A percentile compares a stretch with the other conserved stretches of the same genome.
These are phyloP conservation scores for Pyrenophora graminea DNA, from an alignment of 2,329 filamentous ascomycete genomes.

Conservation along the genomic window DNA sequence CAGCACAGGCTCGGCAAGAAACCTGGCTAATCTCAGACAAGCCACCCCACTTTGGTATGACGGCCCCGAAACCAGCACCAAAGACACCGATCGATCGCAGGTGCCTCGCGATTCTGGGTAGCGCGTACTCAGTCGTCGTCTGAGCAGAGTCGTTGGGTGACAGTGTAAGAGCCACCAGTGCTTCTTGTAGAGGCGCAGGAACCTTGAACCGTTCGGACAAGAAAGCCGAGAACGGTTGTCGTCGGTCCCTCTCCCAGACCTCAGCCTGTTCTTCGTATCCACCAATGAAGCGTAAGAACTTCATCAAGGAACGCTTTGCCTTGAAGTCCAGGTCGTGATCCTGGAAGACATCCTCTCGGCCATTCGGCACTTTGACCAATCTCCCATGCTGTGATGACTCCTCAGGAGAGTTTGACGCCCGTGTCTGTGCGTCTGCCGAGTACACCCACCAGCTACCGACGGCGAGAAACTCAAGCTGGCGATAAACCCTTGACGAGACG, in stretches of 20 bases:
- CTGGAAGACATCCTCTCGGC: conserved; percentile 88
- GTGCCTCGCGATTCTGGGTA: conserved; percentile 77
- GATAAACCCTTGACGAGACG: conserved; percentile 86
- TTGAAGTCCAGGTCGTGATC: conserved; percentile 75
- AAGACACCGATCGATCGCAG: conserved; percentile 85
- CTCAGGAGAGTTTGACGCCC: conserved; percentile 4
- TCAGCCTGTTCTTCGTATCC: conserved; percentile 67
- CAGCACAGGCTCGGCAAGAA: conserved; percentile 84
- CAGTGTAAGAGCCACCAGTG: conserved; percentile 72
- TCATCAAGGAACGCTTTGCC: conserved; percentile 86
- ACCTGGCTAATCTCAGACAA: conserved; percentile 88
- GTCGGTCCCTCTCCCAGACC: conserved; percentile 63
- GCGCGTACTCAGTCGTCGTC: conserved; percentile 68
- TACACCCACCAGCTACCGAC: conserved; percentile 92
- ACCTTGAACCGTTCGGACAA: conserved; percentile 58
- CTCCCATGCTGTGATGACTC: conserved; percentile 13
- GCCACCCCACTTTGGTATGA: conserved; percentile 92
- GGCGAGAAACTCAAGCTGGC: conserved; percentile 89
- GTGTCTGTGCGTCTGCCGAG: conserved; percentile 35
- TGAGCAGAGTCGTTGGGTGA: conserved; percentile 62
- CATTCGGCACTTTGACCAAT: conserved; percentile 78
- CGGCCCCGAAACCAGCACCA: conserved; percentile 83
- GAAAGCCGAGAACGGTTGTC: conserved; percentile 62
- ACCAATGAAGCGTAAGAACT: conserved; percentile 86
- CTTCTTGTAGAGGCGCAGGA: conserved; percentile 68